Conservation (phyloP, 2,329 filamentous ascomycete species). For the Pseudogymnoascus sp. region DNA sequence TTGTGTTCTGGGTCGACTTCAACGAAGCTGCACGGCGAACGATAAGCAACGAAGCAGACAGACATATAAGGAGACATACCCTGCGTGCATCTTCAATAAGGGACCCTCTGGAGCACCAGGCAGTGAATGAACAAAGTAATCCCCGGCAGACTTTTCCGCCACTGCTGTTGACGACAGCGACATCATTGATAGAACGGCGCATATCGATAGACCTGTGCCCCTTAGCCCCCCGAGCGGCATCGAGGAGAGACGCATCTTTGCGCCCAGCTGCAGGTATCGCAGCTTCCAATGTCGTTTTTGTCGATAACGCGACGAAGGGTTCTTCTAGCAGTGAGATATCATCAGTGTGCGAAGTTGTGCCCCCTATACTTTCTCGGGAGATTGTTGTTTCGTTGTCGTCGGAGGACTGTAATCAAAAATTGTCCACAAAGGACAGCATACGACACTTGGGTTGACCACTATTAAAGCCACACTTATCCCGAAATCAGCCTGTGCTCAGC, state of each 20-base stretch:
- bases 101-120: conserved; percentile 76
- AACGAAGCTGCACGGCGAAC: conserved; percentile 59
- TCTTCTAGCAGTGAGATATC: not conserved
- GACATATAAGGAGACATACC: conserved; percentile 47
- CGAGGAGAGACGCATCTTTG: conserved; percentile 3
- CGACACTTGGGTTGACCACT: not conserved
- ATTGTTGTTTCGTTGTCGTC: not conserved
- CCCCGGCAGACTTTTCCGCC: conserved; percentile 57
- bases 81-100: conserved; percentile 93
- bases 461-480: not conserved
- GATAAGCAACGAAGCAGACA: conserved; percentile 10
- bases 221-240: not conserved
- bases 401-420: not conserved
- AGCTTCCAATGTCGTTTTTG: not conserved
- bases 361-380: not conserved
- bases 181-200: conserved; percentile 34
- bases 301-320: not conserved
- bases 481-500: not conserved
- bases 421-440: conserved; percentile 5
- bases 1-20: conserved; percentile 79
- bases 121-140: conserved; percentile 82
- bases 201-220: conserved; percentile 16
- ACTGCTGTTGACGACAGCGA: conserved; percentile 32
- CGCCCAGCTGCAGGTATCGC: not conserved
- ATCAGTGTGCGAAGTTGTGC: not conserved